These are phyloP conservation scores for Kwoniella sp. DNA, from an alignment of 768 basidiomycete genomes.

Conservation along the genomic window DNA sequence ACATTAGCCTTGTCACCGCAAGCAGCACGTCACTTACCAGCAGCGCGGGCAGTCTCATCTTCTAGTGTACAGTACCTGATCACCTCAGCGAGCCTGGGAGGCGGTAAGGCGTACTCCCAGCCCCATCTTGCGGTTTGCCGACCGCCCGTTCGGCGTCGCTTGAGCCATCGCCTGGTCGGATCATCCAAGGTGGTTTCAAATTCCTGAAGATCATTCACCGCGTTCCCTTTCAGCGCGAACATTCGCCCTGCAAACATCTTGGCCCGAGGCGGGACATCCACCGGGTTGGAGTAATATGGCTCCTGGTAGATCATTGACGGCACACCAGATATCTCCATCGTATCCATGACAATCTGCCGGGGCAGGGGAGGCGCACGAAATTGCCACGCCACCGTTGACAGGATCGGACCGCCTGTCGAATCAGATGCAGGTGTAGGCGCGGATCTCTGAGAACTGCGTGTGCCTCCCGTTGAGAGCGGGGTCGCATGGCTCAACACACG, in stretches of 20 bases:
- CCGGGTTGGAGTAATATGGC: constrained; percentile 72
- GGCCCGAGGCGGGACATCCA: constrained; percentile 65
- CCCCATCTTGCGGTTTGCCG: constrained; percentile 50
- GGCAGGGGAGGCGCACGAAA: constrained; percentile 19
- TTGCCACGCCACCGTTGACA: constrained; percentile 27
- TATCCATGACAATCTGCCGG: constrained; percentile 23
- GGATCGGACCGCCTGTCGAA: constrained; percentile 11
- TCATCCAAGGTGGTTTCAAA: constrained; percentile 53
- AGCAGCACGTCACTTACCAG: constrained; percentile 12
- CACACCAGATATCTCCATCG: constrained; percentile 52
- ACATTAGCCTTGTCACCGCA: not conserved
- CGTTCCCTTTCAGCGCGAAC: constrained; percentile 67
- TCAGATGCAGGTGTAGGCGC: constrained; percentile 9
- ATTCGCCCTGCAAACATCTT: constrained; percentile 74
- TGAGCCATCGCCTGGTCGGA: constrained; percentile 18
- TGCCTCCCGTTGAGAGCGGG: not conserved
- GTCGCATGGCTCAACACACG: constrained; percentile 9
- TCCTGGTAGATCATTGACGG: constrained; percentile 64
- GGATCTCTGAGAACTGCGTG: constrained; percentile 8
- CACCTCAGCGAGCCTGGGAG: constrained; percentile 61
- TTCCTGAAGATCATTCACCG: constrained; percentile 59
- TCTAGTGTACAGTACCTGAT: constrained; percentile 57
- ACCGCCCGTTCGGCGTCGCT: constrained; percentile 3
- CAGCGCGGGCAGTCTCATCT: constrained; percentile 11
- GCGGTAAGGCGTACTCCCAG: constrained; percentile 72